These are phyloP conservation scores for Alternaria sp. DNA, from an alignment of 2,329 filamentous ascomycete species.

Conservation along the genomic window DNA sequence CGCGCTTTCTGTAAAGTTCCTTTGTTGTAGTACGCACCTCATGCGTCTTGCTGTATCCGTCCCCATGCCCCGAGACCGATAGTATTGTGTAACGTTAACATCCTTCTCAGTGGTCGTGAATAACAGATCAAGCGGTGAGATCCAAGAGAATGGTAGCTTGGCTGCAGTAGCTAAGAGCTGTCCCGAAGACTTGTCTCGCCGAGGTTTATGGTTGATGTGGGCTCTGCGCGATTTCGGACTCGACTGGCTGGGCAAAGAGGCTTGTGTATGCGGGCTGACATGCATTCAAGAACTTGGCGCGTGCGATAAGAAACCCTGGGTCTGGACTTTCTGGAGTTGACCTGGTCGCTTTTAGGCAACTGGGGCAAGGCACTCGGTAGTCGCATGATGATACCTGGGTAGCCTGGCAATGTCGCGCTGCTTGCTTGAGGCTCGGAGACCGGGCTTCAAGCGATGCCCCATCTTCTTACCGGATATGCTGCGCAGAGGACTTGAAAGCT, in stretches of 20 bases:
- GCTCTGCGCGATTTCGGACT: conserved; percentile 14
- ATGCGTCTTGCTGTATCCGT: conserved; percentile 12
- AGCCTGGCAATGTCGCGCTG: neutral
- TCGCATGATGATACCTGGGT: neutral
- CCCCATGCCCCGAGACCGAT: conserved; percentile 15
- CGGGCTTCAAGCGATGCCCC: neutral
- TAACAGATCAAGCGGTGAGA: conserved; percentile 10
- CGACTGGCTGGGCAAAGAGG: conserved; percentile 25
- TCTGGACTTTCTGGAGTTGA: neutral
- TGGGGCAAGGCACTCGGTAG: no score
- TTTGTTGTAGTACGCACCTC: neutral
- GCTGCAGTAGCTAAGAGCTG: neutral
- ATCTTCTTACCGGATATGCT: neutral
- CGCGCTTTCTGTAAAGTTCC: neutral
- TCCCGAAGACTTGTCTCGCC: conserved; percentile 1
- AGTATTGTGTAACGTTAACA: conserved; percentile 20
- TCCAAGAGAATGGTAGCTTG: neutral
- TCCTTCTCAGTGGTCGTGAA: conserved; percentile 14
- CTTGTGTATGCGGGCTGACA: conserved; percentile 26
- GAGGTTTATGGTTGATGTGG: neutral
- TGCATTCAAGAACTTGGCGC: conserved; percentile 11
- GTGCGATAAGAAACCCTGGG: neutral
- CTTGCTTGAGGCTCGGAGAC: neutral
- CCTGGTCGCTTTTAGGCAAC: neutral
- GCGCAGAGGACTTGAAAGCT: neutral